Conservation (phyloP, 2,329 filamentous ascomycete species). For the Venturia oleaginea region DNA sequence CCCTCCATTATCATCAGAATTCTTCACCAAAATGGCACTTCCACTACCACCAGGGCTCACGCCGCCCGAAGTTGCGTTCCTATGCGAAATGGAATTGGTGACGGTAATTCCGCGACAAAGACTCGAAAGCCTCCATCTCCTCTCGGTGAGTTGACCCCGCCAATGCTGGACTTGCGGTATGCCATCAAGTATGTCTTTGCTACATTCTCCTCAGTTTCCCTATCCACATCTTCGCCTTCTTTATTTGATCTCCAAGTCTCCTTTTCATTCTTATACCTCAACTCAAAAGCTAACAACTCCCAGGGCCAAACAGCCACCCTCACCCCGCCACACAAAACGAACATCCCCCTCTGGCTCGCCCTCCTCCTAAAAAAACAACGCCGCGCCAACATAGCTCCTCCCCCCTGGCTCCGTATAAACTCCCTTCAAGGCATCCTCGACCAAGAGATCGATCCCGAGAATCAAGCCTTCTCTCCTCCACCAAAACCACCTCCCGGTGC, state of each 20-base stretch:
- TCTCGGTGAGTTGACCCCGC: conserved; percentile 58
- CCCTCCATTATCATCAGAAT: conserved; percentile 15
- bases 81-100: conserved; percentile 96
- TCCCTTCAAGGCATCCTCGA: conserved; percentile 71
- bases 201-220: not conserved
- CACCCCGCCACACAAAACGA: conserved; percentile 68
- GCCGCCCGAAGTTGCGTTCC: conserved; percentile 81
- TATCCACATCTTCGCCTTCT: not conserved
- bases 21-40: conserved; percentile 44
- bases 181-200: conserved; percentile 2
- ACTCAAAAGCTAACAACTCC: conserved; percentile 11
- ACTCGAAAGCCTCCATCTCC: conserved; percentile 73
- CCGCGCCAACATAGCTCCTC: conserved; percentile 84
- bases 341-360: conserved; percentile 87
- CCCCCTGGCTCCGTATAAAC: conserved; percentile 74
- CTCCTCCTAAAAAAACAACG: conserved; percentile 89
- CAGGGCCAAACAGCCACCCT: conserved; percentile 72
- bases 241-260: not conserved
- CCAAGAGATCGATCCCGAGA: conserved; percentile 65
- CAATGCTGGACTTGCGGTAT: not conserved
- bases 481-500: conserved; percentile 50
- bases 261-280: not conserved
- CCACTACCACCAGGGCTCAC: conserved; percentile 59
- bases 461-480: conserved; percentile 66
- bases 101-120: conserved; percentile 86